Percentiles rank a stretch among this genome's conserved stretches.
Conservation (phyloP, 202 grass and related monocot species). For the Setaria viridis region DNA sequence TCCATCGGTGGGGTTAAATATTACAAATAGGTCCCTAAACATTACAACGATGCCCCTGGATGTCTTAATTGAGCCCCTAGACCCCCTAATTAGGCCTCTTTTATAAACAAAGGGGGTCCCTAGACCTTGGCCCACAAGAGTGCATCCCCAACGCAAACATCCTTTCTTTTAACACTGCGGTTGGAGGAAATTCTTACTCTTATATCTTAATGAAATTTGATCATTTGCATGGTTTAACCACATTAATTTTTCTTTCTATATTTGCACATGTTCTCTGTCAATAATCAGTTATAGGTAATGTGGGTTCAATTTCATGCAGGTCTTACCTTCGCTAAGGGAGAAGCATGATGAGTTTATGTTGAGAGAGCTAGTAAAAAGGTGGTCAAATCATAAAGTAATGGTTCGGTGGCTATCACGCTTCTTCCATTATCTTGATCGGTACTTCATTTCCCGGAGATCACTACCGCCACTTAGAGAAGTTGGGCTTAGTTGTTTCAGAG, state of each 20-base stretch:
- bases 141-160: background rate
- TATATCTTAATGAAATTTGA: background rate
- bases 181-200: background rate
- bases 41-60: too few species aligned
- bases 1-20: too few species aligned
- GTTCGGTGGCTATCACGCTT: conserved; percentile 94
- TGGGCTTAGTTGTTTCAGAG: conserved; percentile 85
- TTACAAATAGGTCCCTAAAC: too few species aligned
- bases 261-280: background rate
- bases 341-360: conserved; percentile 98
- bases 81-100: too few species aligned
- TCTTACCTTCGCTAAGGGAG: conserved; percentile 90
- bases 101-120: too few species aligned
- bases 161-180: background rate
- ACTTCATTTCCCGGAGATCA: conserved; percentile 88
- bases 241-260: background rate
- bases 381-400: conserved; percentile 98
- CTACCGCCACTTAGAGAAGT: conserved; percentile 79
- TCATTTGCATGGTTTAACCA: background rate
- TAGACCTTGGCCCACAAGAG: too few species aligned
- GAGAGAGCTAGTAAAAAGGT: conserved; percentile 86
- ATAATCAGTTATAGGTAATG: background rate
- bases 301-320: conserved; percentile 54
- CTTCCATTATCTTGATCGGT: conserved; percentile 92
- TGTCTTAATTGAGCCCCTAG: too few species aligned